These are phyloP conservation scores for Fraxinus pennsylvanica DNA, from an alignment of 257 asterid genomes.

Conservation along the genomic window DNA sequence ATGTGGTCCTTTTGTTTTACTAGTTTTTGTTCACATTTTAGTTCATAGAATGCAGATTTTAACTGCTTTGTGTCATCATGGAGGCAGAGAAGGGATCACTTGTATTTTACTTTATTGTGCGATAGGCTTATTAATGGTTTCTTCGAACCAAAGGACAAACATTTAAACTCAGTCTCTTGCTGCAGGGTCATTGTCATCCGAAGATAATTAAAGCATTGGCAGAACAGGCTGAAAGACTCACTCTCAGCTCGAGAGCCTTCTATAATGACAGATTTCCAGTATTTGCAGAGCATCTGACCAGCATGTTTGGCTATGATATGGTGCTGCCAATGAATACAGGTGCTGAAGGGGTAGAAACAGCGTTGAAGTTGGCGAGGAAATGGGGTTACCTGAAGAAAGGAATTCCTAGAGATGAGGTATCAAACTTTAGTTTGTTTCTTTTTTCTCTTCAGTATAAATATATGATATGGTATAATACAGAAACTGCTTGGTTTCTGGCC, in stretches of 20 bases:
- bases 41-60: not conserved
- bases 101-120: not conserved
- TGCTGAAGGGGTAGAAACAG: slow-evolving; percentile 98
- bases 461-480: not conserved
- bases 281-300: slow-evolving; percentile 72
- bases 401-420: slow-evolving; percentile 83
- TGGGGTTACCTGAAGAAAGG: slow-evolving; percentile 91
- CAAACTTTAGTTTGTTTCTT: slow-evolving; percentile 12
- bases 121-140: not conserved
- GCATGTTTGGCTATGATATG: slow-evolving; percentile 90
- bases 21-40: not conserved
- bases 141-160: slow-evolving; percentile 5
- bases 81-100: not conserved
- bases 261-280: slow-evolving; percentile 77
- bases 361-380: slow-evolving; percentile 83
- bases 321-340: slow-evolving; percentile 97
- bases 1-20: not conserved
- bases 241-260: slow-evolving; percentile 98
- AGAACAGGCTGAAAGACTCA: slow-evolving; percentile 82
- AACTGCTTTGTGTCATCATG: not conserved
- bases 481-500: not conserved
- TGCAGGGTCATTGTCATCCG: slow-evolving; percentile 98
- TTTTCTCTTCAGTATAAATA: not conserved
- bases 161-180: slow-evolving; percentile 20
- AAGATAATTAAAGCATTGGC: slow-evolving; percentile 75